phyloP scores from a whole-genome alignment of 208 protist species.

The Angomonas ambiguus region DNA sequence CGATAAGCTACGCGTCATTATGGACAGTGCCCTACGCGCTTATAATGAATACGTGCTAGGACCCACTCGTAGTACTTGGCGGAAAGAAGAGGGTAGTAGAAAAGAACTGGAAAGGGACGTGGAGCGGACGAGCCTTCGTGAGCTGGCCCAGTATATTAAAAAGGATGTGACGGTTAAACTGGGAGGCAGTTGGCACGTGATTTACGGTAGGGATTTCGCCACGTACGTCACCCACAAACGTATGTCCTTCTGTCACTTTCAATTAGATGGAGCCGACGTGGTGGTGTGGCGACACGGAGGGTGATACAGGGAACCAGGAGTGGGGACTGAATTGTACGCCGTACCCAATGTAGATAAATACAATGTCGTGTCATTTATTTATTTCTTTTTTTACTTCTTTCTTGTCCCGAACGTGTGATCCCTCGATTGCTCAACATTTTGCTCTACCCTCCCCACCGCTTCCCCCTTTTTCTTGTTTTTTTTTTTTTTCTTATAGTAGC shows the following conservation, averaged over 20 bases:
- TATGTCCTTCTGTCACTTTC: conserved; percentile 71
- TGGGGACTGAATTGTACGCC: too few species aligned
- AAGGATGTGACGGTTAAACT: conserved; percentile 40
- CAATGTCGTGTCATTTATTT: not conserved
- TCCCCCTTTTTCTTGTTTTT: not conserved
- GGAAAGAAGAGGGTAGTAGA: conserved; percentile 73
- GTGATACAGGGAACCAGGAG: conserved; percentile 12
- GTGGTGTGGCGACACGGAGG: conserved; percentile 80
- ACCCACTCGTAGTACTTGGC: conserved; percentile 75
- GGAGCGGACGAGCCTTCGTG: conserved; percentile 57
- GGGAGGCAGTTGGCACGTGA: conserved; percentile 78
- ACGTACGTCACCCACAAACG: conserved; percentile 77
- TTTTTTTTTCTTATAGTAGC: not conserved
- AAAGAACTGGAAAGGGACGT: conserved; percentile 75
- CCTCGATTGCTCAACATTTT: too few species aligned
- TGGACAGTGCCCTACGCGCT: conserved; percentile 52
- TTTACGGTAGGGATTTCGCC: conserved; percentile 77
- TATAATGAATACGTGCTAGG: conserved; percentile 71
- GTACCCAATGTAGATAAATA: conserved; percentile 2
- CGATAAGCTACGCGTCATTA: conserved; percentile 49
- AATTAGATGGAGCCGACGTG: conserved; percentile 72
- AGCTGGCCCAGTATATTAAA: conserved; percentile 68
- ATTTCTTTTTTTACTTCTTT: not conserved
- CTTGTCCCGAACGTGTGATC: too few species aligned
- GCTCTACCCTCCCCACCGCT: not conserved